Base-by-base conservation (phyloP, 1,284 basidiomycete genomes). In the Inonotus hispidus region DNA sequence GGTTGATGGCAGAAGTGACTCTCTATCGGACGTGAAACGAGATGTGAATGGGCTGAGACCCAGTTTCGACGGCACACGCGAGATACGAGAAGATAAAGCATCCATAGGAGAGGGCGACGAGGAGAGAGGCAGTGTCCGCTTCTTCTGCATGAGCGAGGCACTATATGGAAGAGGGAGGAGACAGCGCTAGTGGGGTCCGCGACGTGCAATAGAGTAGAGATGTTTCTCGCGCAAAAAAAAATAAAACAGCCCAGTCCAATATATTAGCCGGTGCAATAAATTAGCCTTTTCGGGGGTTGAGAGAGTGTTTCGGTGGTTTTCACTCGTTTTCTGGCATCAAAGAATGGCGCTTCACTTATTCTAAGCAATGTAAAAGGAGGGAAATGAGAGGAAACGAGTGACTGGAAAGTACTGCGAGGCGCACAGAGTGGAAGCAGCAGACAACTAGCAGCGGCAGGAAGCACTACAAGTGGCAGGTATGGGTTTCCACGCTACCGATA, bases 71-170 rank as follows among this genome's bases (percentile, higher is more conserved):
- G 54, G 27, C 11, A 29, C n/a, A 32, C 41, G 39, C 13, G 55
- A 35, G 32, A 54, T 29, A 29, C 53, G 39, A 25, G 55, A 46
- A 16, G 52, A 16, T 25, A 16, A 27, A 16, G 60, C 27, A 23
- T 54, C 45, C 29, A 56, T 35, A 53, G 39, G 25, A 11, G 47
- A 25, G 23, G 52, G 37, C 1, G 37, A n/a, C 2, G 27, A 56
- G 25, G 55, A 38, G 43, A 38, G 47, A 39, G 53, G 54, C 29
- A 21, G 50, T 32, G 50, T 19, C 29, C 59, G 54, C 37, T 59
- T 38, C 37, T 59, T 38, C 32, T 60, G 54, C 59, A 63, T 56
- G 59, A 54, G 21, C 37, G 14, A 45, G n/a, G 13, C 11, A 19
- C 23, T n/a, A n/a, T n/a, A n/a, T n/a, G 4, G 25, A 16, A 21